Conservation (phyloP, 805 yeast species). For the Candida vaughaniae region DNA sequence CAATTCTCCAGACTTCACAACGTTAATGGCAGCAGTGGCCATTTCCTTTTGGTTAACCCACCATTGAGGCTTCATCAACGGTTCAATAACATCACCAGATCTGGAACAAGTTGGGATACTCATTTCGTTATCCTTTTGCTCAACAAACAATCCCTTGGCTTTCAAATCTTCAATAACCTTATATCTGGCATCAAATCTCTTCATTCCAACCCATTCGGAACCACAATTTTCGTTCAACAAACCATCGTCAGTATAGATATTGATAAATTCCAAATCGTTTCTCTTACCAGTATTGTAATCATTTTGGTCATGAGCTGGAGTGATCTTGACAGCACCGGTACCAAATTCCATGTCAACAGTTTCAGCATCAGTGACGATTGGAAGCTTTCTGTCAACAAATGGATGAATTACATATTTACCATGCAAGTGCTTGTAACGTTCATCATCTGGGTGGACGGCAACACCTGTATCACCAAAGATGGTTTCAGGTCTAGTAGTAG, state of each 20-base stretch:
- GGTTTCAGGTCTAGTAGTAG: slow-evolving; percentile 99
- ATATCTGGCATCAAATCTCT: slow-evolving; percentile 91
- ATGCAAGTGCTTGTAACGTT: slow-evolving; percentile 89
- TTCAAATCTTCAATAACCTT: slow-evolving; percentile 78
- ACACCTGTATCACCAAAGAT: slow-evolving; percentile 97
- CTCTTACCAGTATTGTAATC: slow-evolving; percentile 97
- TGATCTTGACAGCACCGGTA: slow-evolving; percentile 99
- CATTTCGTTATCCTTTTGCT: slow-evolving; percentile 94
- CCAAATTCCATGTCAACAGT: slow-evolving; percentile 99
- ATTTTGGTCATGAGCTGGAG: slow-evolving; percentile 97
- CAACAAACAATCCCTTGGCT: slow-evolving; percentile 62
- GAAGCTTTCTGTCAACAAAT: slow-evolving; percentile 77
- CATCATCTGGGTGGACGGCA: slow-evolving; percentile 95
- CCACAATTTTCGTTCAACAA: slow-evolving; percentile 89
- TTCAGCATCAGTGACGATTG: slow-evolving; percentile 85
- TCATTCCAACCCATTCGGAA: slow-evolving; percentile 78
- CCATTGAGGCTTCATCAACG: slow-evolving; percentile 98
- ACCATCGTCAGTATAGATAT: slow-evolving; percentile 92
- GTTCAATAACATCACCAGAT: slow-evolving; percentile 97
- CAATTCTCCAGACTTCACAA: slow-evolving; percentile 78
- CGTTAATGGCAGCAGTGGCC: slow-evolving; percentile 85
- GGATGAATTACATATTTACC: slow-evolving; percentile 93
- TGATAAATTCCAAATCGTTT: slow-evolving; percentile 81
- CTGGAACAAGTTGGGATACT: slow-evolving; percentile 90
- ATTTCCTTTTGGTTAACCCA: slow-evolving; percentile 91